phyloP scores from a whole-genome alignment of 805 yeast genomes.

The Suhomyces pyralidae region DNA sequence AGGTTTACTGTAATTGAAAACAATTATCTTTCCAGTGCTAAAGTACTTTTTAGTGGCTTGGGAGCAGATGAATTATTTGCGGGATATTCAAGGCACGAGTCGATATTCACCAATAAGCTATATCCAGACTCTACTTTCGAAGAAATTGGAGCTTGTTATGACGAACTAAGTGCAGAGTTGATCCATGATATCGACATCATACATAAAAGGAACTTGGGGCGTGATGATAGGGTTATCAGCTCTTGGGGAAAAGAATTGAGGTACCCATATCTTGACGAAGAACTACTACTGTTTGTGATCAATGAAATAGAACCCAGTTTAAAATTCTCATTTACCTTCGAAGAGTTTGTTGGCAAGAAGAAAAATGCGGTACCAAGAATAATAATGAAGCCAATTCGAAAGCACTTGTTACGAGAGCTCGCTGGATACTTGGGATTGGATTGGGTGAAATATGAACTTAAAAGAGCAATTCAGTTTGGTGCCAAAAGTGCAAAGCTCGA shows the following conservation, averaged over 20 bases:
- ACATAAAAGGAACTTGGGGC: slow-evolving; percentile 74
- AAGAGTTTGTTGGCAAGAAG: slow-evolving; percentile 17
- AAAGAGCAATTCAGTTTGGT: slow-evolving; percentile 96
- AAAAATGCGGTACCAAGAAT: slow-evolving; percentile 21
- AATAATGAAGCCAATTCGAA: slow-evolving; percentile 32
- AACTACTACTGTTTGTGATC: slow-evolving; percentile 51
- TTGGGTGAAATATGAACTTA: slow-evolving; percentile 68
- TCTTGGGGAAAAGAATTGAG: slow-evolving; percentile 87
- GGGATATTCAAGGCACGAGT: slow-evolving; percentile 85
- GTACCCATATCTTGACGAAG: slow-evolving; percentile 77
- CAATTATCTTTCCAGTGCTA: slow-evolving; percentile 43
- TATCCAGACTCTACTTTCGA: slow-evolving; percentile 17
- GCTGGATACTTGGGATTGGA: slow-evolving; percentile 52
- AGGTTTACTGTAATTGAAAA: neutral
- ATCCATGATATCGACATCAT: slow-evolving; percentile 69
- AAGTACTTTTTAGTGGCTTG: slow-evolving; percentile 82
- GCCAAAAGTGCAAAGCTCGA: slow-evolving; percentile 94
- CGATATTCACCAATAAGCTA: slow-evolving; percentile 35
- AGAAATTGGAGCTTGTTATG: slow-evolving; percentile 22
- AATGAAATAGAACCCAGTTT: slow-evolving; percentile 47
- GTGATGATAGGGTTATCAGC: slow-evolving; percentile 88
- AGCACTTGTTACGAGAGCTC: slow-evolving; percentile 57
- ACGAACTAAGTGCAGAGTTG: slow-evolving; percentile 55
- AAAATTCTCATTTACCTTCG: slow-evolving; percentile 37
- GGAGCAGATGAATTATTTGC: slow-evolving; percentile 98